These are phyloP conservation scores for Aureobasidium sp. DNA, from an alignment of 2,329 filamentous ascomycete genomes.

Conservation along the genomic window DNA sequence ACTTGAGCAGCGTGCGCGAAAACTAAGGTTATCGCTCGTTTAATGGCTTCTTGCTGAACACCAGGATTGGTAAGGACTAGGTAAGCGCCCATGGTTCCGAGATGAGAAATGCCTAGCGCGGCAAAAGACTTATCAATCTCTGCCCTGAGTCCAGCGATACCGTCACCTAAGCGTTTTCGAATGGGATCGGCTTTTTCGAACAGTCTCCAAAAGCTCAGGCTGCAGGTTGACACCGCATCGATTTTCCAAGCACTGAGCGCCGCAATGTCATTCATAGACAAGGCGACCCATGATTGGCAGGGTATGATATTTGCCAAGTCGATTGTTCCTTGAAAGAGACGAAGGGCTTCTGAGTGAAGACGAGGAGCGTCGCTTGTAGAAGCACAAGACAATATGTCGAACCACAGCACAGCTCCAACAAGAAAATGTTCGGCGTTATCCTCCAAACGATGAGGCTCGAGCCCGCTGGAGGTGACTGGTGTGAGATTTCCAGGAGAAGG, in stretches of 20 bases:
- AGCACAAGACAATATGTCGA: slow-evolving; percentile 11
- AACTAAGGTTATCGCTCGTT: slow-evolving; percentile 12
- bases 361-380: slow-evolving; percentile 1
- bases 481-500: background rate
- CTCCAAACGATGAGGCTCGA: background rate
- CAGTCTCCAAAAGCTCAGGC: slow-evolving; percentile 7
- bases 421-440: slow-evolving; percentile 12
- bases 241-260: background rate
- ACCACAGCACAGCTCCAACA: slow-evolving; percentile 10
- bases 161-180: background rate
- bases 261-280: slow-evolving; percentile 6
- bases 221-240: background rate
- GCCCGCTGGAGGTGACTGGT: background rate
- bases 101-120: background rate
- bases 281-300: slow-evolving; percentile 10
- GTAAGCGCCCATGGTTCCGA: background rate
- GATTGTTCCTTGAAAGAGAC: background rate
- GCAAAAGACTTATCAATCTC: background rate
- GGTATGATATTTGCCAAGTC: slow-evolving; percentile 10
- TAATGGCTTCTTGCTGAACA: background rate
- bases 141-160: background rate
- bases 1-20: slow-evolving; percentile 14
- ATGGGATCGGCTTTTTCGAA: slow-evolving; percentile 3
- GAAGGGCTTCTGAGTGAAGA: background rate
- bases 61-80: background rate